These are phyloP conservation scores for Neurospora sp. DNA, from an alignment of 495 filamentous ascomycete species.

Conservation along the genomic window DNA sequence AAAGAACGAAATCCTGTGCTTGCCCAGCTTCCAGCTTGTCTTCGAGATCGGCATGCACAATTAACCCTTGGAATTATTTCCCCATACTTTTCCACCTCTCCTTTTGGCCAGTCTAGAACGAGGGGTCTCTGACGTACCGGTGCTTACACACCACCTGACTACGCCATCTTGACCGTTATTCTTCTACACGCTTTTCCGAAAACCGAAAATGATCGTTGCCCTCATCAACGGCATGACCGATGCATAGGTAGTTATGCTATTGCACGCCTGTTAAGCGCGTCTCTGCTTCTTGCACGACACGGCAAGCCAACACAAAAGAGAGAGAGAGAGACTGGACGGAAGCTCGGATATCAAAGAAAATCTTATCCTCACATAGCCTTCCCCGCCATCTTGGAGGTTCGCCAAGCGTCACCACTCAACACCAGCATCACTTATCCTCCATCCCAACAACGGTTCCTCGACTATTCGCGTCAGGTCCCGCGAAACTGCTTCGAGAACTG, in stretches of 20 bases:
- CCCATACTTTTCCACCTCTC: neutral
- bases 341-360: neutral
- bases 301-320: neutral
- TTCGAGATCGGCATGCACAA: neutral
- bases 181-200: neutral
- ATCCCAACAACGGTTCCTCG: neutral
- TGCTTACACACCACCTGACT: neutral
- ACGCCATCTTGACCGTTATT: neutral
- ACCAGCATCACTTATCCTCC: neutral
- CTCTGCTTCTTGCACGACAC: neutral
- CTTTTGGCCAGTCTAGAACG: neutral
- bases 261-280: neutral
- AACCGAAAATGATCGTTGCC: neutral
- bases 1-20: neutral
- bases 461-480: neutral
- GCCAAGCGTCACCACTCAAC: neutral
- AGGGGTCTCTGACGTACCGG: neutral
- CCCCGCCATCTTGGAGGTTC: neutral
- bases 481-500: neutral
- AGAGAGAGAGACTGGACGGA: slow-evolving; percentile 2
- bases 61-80: neutral
- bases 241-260: neutral
- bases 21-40: neutral
- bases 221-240: neutral
- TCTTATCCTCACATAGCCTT: neutral